Base-by-base conservation (phyloP, 345 rosid species). In the Citrus trifoliata region DNA sequence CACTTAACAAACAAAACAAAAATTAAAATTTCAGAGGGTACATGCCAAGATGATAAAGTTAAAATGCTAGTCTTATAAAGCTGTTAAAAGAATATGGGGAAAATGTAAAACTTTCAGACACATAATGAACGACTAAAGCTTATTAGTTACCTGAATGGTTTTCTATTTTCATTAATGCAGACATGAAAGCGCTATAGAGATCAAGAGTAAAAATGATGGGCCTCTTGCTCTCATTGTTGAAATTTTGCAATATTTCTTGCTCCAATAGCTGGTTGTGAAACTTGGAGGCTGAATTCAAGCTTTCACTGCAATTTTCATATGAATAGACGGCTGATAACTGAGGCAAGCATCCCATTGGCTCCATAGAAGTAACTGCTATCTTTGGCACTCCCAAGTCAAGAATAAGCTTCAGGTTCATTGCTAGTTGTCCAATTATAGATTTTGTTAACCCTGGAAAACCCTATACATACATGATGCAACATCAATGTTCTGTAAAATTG, bases 341-440 rank as follows among this genome's bases (percentile, higher is more conserved):
- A 2, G 86, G 89, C 46, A 84, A 61, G 78, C 89, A 87, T 70
- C 87, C 86, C 40, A 72, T 19, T 19, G 87, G 87, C 66, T 77
- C 80, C 13, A 86, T 67, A 1, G 25, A 40, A 18, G 80, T 74
- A 10, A 81, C 77, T 5, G 66, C 77, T 62, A 83, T 59, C 78
- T 74, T 83, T 25, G 22, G 27, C 38, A 86, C 74, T 42, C 88
- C 88, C 63, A 81, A 22, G 1, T 64, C 51, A 10, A 33, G 74
- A 59, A 86, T 77, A 8, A 69, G 59, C 60, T 78, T 48, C 3
- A 86, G 55, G 76, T 83, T 73, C 70, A 18, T 37, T 18, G 38
- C 71, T 37, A 83, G 69, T 67, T 83, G 80, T 0, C 72, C 6
- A 8, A 83, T 42, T 1, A 83, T 25, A 59, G 30, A 33, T 68